These are phyloP conservation scores for Sporothrix variecibatus DNA, from an alignment of 2,329 filamentous ascomycete genomes.

Conservation along the genomic window DNA sequence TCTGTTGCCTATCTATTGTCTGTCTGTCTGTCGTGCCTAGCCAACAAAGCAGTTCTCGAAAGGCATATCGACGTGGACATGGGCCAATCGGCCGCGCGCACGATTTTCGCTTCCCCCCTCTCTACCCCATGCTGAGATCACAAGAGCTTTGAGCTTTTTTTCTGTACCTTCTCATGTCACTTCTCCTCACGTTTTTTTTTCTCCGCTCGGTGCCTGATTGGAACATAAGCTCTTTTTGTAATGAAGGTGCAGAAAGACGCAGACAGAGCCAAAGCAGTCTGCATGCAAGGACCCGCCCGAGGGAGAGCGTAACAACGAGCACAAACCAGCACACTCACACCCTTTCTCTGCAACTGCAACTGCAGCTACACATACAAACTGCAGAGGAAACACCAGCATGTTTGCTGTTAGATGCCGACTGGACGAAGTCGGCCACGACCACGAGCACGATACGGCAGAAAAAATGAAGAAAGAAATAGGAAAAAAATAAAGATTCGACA, in stretches of 20 bases:
- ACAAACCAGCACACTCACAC: neutral
- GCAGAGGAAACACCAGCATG: neutral
- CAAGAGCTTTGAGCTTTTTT: conserved; percentile 36
- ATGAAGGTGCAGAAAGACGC: neutral
- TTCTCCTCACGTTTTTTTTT: conserved; percentile 18
- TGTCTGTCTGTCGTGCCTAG: neutral
- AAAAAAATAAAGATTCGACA: conserved; percentile 38
- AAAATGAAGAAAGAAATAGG: neutral
- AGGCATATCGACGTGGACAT: conserved; percentile 20
- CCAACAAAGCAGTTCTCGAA: neutral
- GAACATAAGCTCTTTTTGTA: neutral
- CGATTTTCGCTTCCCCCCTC: conserved; percentile 35
- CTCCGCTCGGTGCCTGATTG: conserved; percentile 27
- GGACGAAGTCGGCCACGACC: neutral
- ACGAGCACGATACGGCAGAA: neutral
- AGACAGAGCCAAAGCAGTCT: conserved; percentile 11
- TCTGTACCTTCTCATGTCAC: neutral
- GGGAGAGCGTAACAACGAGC: conserved; percentile 7
- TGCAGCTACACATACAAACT: too few species aligned
- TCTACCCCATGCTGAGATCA: conserved; percentile 34
- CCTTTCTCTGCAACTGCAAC: neutral
- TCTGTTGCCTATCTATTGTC: neutral
- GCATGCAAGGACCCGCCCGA: conserved; percentile 28
- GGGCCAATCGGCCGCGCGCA: conserved; percentile 39
- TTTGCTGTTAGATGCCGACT: conserved; percentile 13